Base-by-base conservation (phyloP, 306 rosid species). In the Acmispon strigosus region DNA sequence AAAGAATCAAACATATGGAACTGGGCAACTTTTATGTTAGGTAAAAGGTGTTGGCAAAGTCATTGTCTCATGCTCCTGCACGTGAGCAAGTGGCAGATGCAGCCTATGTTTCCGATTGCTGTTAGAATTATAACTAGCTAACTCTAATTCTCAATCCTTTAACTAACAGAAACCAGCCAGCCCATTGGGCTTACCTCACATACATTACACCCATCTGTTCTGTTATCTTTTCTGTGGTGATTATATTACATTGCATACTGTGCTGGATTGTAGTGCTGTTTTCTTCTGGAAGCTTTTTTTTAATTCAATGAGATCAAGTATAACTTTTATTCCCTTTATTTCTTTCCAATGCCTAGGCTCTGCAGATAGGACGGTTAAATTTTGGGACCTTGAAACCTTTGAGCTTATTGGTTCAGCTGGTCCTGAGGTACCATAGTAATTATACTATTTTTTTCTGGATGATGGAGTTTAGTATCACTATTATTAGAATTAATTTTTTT, bases 361-460 rank as follows among this genome's bases (percentile, higher is more conserved):
- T 20, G 88, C 99, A 10, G 99, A 94, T 76, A 87, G 96, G 84
- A 89, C 97, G 10, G 99, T 91, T 69, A 94, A 94, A 85, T 94
- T 91, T 81, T 94, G 99, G 99, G 99, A 94, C 86, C 99, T 94
- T 50, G 99, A 94, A 85, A 87, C 99, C 72, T 94, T 94, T 81
- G 99, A 94, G 86, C 90, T 94, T 66, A 94, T 94, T 87, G 99
- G 99, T 81, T 94, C 99, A 36, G 86, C 92, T 79, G 97, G 92
- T 80, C 96, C 99, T 19, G 99, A 94, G 99, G 99, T 94, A 86
- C 62, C 61, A 42, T 20, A 29, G 39, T 24, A 74, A 24, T 75
- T 36, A 15, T 55, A 61, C 74, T 66, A 55, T 56, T 81, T 72
- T 73, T 51, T 66, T 37, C 13, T 32, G 58, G 71, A 27, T 55